These are phyloP conservation scores for Nematocida sp. DNA, from an alignment of 371 early-diverging fungal species.

Conservation along the genomic window DNA sequence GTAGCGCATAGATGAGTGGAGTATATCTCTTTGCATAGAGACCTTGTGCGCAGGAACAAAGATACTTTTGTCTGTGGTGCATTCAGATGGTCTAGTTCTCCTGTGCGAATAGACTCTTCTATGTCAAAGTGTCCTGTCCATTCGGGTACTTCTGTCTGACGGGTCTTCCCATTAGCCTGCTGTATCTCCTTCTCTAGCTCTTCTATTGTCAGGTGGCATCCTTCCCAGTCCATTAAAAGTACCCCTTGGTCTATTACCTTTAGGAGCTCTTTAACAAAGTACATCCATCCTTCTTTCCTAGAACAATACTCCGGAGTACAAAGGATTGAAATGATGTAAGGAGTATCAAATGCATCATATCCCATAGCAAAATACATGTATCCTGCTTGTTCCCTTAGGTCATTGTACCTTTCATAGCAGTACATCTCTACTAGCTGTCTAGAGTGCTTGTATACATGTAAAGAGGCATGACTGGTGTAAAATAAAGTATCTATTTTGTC, in stretches of 20 bases:
- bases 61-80: constrained; percentile 12
- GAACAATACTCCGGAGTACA: constrained; percentile 48
- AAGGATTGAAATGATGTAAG: constrained; percentile 25
- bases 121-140: constrained; percentile 53
- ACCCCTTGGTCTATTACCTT: constrained; percentile 35
- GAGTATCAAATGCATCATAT: constrained; percentile 49
- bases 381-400: constrained; percentile 42
- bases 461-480: constrained; percentile 12
- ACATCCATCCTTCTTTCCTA: constrained; percentile 33
- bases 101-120: constrained; percentile 24
- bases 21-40: constrained; percentile 53
- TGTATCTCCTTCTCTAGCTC: constrained; percentile 23
- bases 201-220: constrained; percentile 10
- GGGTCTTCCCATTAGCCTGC: constrained; percentile 5
- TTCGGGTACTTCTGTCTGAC: not conserved
- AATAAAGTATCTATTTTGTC: constrained; percentile 23
- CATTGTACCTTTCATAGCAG: constrained; percentile 31
- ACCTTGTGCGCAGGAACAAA: constrained; percentile 58
- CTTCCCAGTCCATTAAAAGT: constrained; percentile 46
- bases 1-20: constrained; percentile 18
- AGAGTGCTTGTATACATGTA: constrained; percentile 46
- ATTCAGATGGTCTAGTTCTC: constrained; percentile 1
- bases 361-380: constrained; percentile 35
- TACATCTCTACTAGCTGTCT: constrained; percentile 29
- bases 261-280: constrained; percentile 34